These are phyloP conservation scores for Grifola frondosa DNA, from an alignment of 1,284 basidiomycete species.

Conservation along the genomic window DNA sequence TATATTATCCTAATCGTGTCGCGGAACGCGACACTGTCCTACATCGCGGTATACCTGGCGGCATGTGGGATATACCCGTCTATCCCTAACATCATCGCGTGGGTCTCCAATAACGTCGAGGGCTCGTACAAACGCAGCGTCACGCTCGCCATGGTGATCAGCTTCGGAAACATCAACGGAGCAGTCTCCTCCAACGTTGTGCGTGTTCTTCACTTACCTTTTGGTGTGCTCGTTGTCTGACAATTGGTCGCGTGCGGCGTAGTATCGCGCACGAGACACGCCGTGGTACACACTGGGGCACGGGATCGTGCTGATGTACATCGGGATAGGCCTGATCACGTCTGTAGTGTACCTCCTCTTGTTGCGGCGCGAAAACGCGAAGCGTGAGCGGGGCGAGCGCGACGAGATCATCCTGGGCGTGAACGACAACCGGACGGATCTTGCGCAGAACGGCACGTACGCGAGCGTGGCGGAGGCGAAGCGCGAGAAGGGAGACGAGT, in stretches of 20 bases:
- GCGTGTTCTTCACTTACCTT: conserved; percentile 15
- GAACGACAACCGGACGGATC: conserved; percentile 27
- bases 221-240: not conserved
- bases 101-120: conserved; percentile 73
- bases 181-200: conserved; percentile 48
- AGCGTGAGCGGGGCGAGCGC: conserved; percentile 45
- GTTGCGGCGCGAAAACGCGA: conserved; percentile 43
- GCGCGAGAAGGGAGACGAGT: conserved; percentile 38
- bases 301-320: conserved; percentile 49
- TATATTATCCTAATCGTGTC: conserved; percentile 70
- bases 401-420: conserved; percentile 44
- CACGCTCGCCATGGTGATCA: conserved; percentile 41
- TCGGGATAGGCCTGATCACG: conserved; percentile 44
- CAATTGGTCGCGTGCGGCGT: not conserved
- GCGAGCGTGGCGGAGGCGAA: conserved; percentile 37
- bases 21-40: conserved; percentile 60
- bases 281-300: conserved; percentile 54
- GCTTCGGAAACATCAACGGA: conserved; percentile 47
- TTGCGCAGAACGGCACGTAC: conserved; percentile 33
- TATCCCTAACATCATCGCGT: conserved; percentile 70
- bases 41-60: conserved; percentile 70
- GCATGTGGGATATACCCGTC: conserved; percentile 73
- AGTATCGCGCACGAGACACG: conserved; percentile 24
- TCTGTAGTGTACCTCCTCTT: conserved; percentile 37
- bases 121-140: conserved; percentile 48